Percentiles rank a stretch among this genome's conserved stretches.
These are phyloP conservation scores for Coemansia sp. DNA, from an alignment of 192 early-diverging fungal genomes.

Conservation along the genomic window DNA sequence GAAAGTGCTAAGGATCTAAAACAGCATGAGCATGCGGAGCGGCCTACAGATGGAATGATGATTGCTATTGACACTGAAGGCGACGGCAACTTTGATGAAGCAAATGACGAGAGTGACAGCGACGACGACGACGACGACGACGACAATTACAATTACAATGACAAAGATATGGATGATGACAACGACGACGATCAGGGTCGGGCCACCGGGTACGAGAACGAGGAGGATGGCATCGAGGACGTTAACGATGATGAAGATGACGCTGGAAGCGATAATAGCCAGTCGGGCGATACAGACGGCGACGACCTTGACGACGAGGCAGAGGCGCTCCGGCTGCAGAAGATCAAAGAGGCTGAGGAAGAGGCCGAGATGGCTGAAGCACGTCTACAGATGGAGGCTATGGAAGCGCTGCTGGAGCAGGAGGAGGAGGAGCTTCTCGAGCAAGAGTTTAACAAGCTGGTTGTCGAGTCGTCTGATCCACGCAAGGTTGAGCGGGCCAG, in stretches of 20 bases:
- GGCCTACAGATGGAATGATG: background rate
- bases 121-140: background rate
- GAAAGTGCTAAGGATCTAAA: no score
- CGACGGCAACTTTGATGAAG: background rate
- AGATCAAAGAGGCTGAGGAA: constrained; percentile 34
- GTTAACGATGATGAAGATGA: constrained; percentile 13
- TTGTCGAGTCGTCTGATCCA: constrained; percentile 85
- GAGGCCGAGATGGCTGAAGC: constrained; percentile 54
- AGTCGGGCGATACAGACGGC: background rate
- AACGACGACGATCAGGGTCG: constrained; percentile 2
- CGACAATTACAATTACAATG: constrained; percentile 2
- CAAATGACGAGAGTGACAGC: background rate
- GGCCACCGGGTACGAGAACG: constrained; percentile 41
- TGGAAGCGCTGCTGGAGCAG: constrained; percentile 67
- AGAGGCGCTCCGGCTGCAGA: constrained; percentile 6
- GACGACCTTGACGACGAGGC: constrained; percentile 1
- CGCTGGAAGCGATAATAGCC: background rate
- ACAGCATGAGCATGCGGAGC: no score
- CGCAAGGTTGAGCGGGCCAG: constrained; percentile 58
- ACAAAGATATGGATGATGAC: constrained; percentile 46
- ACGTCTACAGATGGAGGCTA: constrained; percentile 52
- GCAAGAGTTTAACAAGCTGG: constrained; percentile 81
- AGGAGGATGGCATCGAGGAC: constrained; percentile 44
- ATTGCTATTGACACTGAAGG: background rate
- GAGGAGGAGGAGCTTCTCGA: constrained; percentile 89